A percentile compares a stretch with the other conserved stretches of the same genome.
Conservation (phyloP, 352 stramenopile species). For the Phytophthora lateralis region DNA sequence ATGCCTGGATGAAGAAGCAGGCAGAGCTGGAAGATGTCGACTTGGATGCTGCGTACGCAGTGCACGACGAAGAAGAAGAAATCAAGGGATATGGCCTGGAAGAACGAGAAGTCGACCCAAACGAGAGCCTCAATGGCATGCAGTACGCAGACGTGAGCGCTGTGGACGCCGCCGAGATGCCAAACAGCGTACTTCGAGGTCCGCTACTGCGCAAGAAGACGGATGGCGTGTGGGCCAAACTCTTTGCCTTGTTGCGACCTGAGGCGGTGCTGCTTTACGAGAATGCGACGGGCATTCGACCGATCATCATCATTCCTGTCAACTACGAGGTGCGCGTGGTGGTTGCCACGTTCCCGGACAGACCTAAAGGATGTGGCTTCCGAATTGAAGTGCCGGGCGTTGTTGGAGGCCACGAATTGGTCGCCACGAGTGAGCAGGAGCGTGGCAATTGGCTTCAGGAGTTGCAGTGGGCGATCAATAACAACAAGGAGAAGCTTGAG, state of each 20-base stretch:
- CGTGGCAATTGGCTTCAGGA: conserved; percentile 81
- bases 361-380: conserved; percentile 58
- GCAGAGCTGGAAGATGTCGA: conserved; percentile 78
- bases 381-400: conserved; percentile 66
- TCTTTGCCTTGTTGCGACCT: conserved; percentile 70
- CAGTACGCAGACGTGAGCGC: conserved; percentile 75
- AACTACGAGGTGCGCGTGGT: conserved; percentile 62
- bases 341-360: conserved; percentile 54
- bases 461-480: conserved; percentile 71
- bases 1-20: conserved; percentile 68
- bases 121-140: conserved; percentile 77
- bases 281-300: conserved; percentile 51
- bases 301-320: conserved; percentile 78
- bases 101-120: conserved; percentile 24
- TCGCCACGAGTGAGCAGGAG: conserved; percentile 65
- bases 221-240: conserved; percentile 66
- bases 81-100: conserved; percentile 49
- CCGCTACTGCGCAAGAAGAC: conserved; percentile 75
- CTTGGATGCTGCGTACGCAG: conserved; percentile 38
- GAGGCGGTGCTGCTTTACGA: conserved; percentile 81
- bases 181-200: conserved; percentile 68
- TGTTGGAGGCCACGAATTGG: conserved; percentile 63
- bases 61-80: conserved; percentile 42
- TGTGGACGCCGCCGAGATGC: conserved; percentile 72
- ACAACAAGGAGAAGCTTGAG: conserved; percentile 50